Percentiles rank a stretch among this genome's conserved stretches.
phyloP scores from a whole-genome alignment of 495 filamentous ascomycete species.

The Aspergillus ellipticus region DNA sequence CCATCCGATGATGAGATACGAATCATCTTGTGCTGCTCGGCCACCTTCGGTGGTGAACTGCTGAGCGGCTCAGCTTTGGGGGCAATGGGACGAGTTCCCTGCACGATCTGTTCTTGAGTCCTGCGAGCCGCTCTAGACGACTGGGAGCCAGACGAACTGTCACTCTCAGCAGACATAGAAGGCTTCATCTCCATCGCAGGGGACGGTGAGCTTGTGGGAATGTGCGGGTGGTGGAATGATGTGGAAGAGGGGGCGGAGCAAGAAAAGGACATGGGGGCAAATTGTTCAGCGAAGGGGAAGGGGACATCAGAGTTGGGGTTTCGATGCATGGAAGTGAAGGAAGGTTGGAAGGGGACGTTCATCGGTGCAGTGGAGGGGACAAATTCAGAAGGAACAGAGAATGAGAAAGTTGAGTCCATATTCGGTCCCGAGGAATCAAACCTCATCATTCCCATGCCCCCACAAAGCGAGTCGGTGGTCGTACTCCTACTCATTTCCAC shows the following conservation, averaged over 20 bases:
- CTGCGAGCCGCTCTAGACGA: constrained; percentile 39
- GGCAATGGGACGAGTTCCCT: constrained; percentile 41
- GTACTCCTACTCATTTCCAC: constrained; percentile 45
- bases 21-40: constrained; percentile 46
- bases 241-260: constrained; percentile 34
- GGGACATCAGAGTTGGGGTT: constrained; percentile 26
- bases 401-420: constrained; percentile 28
- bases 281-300: constrained; percentile 27
- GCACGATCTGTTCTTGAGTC: constrained; percentile 42
- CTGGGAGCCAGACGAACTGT: constrained; percentile 23
- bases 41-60: constrained; percentile 24
- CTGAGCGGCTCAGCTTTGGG: constrained; percentile 37
- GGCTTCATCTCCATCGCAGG: constrained; percentile 33
- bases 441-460: constrained; percentile 42
- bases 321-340: constrained; percentile 23
- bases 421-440: constrained; percentile 39
- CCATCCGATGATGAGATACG: constrained; percentile 56
- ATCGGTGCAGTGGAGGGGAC: constrained; percentile 28
- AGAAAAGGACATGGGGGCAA: constrained; percentile 26
- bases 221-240: constrained; percentile 18
- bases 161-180: constrained; percentile 33
- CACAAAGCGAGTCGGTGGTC: constrained; percentile 42
- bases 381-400: constrained; percentile 32
- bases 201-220: constrained; percentile 16
- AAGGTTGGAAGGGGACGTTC: constrained; percentile 28